phyloP scores from a whole-genome alignment of 306 rosid genomes.

The Datisca glomerata region DNA sequence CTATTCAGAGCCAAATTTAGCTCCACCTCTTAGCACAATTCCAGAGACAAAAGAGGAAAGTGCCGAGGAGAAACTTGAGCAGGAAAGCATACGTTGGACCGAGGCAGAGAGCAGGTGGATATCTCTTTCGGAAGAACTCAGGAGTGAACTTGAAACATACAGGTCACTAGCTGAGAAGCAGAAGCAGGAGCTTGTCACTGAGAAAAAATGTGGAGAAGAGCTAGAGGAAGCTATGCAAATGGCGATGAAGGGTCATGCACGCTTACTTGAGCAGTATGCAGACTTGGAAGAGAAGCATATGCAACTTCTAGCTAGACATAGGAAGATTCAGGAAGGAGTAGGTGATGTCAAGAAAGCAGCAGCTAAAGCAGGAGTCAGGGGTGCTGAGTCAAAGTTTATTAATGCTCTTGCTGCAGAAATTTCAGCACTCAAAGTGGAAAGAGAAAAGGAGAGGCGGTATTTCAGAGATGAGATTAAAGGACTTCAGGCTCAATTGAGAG shows the following conservation, averaged over 20 bases:
- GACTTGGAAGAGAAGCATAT: slow-evolving; percentile 97
- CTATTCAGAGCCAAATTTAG: slow-evolving; percentile 34
- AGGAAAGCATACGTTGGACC: slow-evolving; percentile 78
- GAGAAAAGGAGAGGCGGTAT: slow-evolving; percentile 77
- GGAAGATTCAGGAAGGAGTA: slow-evolving; percentile 76
- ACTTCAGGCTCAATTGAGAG: slow-evolving; percentile 86
- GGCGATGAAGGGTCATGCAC: slow-evolving; percentile 88
- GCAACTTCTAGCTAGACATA: slow-evolving; percentile 74
- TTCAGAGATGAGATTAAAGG: slow-evolving; percentile 84
- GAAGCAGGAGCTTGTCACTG: slow-evolving; percentile 66
- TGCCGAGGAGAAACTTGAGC: slow-evolving; percentile 43
- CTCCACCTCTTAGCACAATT: slow-evolving; percentile 39
- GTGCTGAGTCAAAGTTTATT: slow-evolving; percentile 86
- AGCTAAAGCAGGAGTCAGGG: slow-evolving; percentile 84
- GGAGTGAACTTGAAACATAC: slow-evolving; percentile 71
- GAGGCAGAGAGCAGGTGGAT: slow-evolving; percentile 95
- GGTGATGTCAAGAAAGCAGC: slow-evolving; percentile 96
- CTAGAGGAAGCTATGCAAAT: slow-evolving; percentile 77
- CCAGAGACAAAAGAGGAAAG: slow-evolving; percentile 35
- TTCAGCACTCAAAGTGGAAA: slow-evolving; percentile 70
- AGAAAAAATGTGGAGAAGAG: slow-evolving; percentile 75
- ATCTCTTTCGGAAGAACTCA: slow-evolving; percentile 75
- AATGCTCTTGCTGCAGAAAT: slow-evolving; percentile 95
- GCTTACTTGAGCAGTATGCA: slow-evolving; percentile 83
- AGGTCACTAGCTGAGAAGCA: slow-evolving; percentile 55